These are phyloP conservation scores for Venturia oleaginea DNA, from an alignment of 2,329 filamentous ascomycete genomes.

Conservation along the genomic window DNA sequence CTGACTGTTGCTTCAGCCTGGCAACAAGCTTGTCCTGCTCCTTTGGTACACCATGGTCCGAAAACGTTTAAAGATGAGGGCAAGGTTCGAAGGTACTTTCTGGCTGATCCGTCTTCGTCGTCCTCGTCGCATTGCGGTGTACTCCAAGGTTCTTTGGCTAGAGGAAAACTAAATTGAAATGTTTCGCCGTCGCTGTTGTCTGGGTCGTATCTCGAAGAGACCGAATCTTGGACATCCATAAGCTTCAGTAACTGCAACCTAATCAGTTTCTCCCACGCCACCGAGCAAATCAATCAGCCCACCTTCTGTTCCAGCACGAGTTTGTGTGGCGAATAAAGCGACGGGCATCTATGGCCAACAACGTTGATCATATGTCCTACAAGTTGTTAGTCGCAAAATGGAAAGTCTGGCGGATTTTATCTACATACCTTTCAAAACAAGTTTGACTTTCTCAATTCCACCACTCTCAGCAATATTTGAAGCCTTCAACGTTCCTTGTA, in stretches of 20 bases:
- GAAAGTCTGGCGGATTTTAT: not conserved
- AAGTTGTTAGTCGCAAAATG: not conserved
- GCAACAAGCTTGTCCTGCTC: conserved; percentile 10
- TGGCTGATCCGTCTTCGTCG: not conserved
- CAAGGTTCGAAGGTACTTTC: not conserved
- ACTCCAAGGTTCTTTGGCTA: not conserved
- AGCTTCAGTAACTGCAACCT: conserved; percentile 4
- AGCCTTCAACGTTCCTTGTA: conserved; percentile 9
- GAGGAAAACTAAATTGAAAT: conserved; percentile 10
- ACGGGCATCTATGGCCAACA: conserved; percentile 10
- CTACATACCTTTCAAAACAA: conserved; percentile 12
- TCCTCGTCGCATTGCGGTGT: not conserved
- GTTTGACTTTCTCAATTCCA: conserved; percentile 13
- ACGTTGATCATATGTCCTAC: conserved; percentile 10
- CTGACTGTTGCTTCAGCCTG: conserved; percentile 7
- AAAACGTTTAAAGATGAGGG: conserved; percentile 8
- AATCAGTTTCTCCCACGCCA: not conserved
- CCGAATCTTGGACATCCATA: conserved; percentile 12
- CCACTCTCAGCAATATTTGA: not conserved
- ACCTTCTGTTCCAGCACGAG: conserved; percentile 4
- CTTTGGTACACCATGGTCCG: conserved; percentile 9
- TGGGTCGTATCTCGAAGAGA: not conserved
- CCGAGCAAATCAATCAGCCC: not conserved
- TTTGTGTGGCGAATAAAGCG: conserved; percentile 10
- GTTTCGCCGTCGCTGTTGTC: not conserved